A percentile compares a stretch with the other conserved stretches of the same genome.
Conservation (phyloP, 169 alveolate species). For the Cystoisospora suis region DNA sequence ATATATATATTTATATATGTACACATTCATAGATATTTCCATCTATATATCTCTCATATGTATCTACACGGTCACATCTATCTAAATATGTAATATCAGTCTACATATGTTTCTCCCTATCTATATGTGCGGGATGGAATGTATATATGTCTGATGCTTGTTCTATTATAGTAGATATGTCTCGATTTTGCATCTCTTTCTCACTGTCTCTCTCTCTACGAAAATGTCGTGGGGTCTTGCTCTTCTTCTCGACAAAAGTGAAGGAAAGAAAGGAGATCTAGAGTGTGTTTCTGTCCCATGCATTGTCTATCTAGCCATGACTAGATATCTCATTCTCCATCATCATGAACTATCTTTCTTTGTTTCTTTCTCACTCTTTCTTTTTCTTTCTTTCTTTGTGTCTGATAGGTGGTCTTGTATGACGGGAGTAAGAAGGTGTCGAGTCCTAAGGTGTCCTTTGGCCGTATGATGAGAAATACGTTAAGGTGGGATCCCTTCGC, state of each 20-base stretch:
- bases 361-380: neutral
- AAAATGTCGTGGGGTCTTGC: too few relatives aligned
- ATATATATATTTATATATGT: too few relatives aligned
- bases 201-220: neutral
- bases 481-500: constrained; percentile 58
- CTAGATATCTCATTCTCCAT: neutral
- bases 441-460: constrained; percentile 47
- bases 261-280: too few relatives aligned
- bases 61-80: too few relatives aligned
- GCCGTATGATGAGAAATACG: constrained; percentile 36
- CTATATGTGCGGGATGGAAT: too few relatives aligned
- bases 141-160: neutral
- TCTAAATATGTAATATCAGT: too few relatives aligned
- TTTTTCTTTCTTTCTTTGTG: neutral
- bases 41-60: too few relatives aligned
- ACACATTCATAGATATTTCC: too few relatives aligned
- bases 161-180: neutral
- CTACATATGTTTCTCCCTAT: too few relatives aligned
- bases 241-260: too few relatives aligned
- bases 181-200: neutral
- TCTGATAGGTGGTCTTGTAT: constrained; percentile 41
- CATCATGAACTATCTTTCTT: neutral
- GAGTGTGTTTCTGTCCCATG: too few relatives aligned
- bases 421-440: constrained; percentile 53
- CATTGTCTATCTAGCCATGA: too few relatives aligned